Base-by-base conservation (phyloP, 345 rosid species). In the Noccaea bulbosa region DNA sequence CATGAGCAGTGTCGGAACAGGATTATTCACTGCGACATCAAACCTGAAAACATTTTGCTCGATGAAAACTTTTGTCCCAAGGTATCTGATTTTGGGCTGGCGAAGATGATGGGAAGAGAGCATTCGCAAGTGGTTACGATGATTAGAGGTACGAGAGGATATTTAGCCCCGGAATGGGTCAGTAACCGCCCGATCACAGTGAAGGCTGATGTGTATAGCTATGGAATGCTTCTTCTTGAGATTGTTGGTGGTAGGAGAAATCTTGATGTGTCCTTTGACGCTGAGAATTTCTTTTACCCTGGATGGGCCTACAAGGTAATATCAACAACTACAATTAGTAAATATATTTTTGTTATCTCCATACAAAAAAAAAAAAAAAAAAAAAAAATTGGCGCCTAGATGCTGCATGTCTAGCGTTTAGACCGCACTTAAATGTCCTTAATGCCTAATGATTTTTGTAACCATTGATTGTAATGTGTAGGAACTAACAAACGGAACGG, bases 281-380 rank as follows among this genome's bases (percentile, higher is more conserved):
- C 79, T 35, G 88, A 86, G 2, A 82, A 82, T 39, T 93, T 93
- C 86, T 93, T 86, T 68, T 90, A 82, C 60, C 97, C 97, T 6
- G 93, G 97, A 48, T 86, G 88, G 93, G 96, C 97, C 12, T 90
- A 72, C 16, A 93, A 93, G 90, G 96, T 90, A 74, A 30, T 38
- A 55, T 35, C 53, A 50, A 2, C 22, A 20, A 20, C 2, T 20
- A n/a, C n/a, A 20, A 20, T 20, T 20, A 20, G 22, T 0, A 20
- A 20, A 20, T 20, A 20, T 20, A 20, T 20, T 20, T 20, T 20
- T 20, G 22, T 20, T 20, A 20, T 20, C 2, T 1, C 22, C 38
- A 48, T 9, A 11, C 9, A 20, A 48, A 48, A 17, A 41, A 12
- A 41, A 27, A 38, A 14, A 69, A 17, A n/a, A 35, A 27, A 56